Evolutionary conservation across 768 basidiomycete species (phyloP).

Genomic region (Boletus reticuloceps): DNA sequence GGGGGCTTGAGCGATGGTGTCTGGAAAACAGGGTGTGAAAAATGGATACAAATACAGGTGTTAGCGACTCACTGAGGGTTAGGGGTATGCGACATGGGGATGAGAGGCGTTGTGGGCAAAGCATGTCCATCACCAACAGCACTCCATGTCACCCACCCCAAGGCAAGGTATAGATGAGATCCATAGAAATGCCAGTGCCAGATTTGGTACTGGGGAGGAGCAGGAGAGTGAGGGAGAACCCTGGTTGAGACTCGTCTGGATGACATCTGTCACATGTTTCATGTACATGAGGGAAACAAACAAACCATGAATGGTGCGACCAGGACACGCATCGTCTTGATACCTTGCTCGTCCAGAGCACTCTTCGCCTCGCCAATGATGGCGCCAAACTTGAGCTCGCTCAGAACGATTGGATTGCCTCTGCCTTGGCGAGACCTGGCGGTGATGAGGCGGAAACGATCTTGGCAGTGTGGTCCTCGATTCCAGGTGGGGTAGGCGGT

Average conservation of each 20-base stretch:
- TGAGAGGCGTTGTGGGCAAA: slow-evolving; percentile 28
- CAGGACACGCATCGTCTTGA: slow-evolving; percentile 61
- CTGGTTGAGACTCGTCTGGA: slow-evolving; percentile 86
- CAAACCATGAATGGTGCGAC: slow-evolving; percentile 85
- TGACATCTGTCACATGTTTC: background rate
- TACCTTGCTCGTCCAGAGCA: slow-evolving; percentile 52
- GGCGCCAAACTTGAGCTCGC: slow-evolving; percentile 75
- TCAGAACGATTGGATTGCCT: slow-evolving; percentile 40
- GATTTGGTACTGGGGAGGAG: slow-evolving; percentile 58
- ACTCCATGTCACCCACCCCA: slow-evolving; percentile 27
- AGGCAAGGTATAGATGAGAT: slow-evolving; percentile 32
- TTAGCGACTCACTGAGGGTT: slow-evolving; percentile 19
- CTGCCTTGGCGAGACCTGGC: slow-evolving; percentile 25
- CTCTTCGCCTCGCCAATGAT: slow-evolving; percentile 61
- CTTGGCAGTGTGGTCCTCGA: slow-evolving; percentile 49
- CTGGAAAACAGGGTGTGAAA: slow-evolving; percentile 8
- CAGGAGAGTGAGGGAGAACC: slow-evolving; percentile 82
- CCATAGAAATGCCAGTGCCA: slow-evolving; percentile 37
- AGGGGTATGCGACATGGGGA: slow-evolving; percentile 26
- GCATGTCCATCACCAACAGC: slow-evolving; percentile 13
- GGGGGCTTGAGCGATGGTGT: slow-evolving; percentile 26
- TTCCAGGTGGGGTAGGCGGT: slow-evolving; percentile 27
- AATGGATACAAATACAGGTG: background rate
- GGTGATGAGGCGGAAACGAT: slow-evolving; percentile 42
- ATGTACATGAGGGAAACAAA: background rate